phyloP scores from a whole-genome alignment of 768 basidiomycete species.

The Naganishia friedmannii region DNA sequence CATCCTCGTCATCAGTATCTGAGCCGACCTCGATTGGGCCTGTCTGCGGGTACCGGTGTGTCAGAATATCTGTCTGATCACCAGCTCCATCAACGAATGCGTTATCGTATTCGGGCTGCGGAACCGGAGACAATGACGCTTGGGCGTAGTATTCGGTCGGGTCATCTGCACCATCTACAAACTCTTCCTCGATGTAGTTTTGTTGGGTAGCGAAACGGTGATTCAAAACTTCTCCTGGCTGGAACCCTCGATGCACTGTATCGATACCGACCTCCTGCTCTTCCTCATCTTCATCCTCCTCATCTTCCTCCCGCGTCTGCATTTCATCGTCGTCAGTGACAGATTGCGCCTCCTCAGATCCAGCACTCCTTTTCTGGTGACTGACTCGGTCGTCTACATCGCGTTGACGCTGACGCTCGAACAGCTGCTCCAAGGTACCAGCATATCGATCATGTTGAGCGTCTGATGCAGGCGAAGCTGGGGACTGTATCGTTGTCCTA shows the following conservation, averaged over 20 bases:
- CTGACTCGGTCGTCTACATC: not conserved
- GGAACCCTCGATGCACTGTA: not conserved
- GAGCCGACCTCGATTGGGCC: not conserved
- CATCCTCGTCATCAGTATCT: constrained; percentile 5
- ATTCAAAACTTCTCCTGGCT: not conserved
- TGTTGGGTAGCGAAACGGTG: not conserved
- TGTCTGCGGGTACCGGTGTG: not conserved
- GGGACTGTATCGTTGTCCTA: not conserved
- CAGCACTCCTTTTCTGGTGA: not conserved
- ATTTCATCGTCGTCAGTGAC: not conserved
- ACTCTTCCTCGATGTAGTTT: not conserved
- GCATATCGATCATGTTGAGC: not conserved
- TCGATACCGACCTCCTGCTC: not conserved
- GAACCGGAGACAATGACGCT: not conserved
- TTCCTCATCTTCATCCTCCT: not conserved
- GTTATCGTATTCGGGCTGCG: not conserved
- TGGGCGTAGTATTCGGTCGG: not conserved
- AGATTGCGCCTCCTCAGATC: not conserved
- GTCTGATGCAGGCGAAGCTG: not conserved
- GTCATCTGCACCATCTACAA: not conserved
- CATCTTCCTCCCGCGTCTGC: not conserved
- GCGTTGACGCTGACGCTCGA: not conserved
- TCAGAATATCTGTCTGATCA: not conserved
- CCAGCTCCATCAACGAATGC: not conserved
- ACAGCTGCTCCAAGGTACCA: not conserved